A percentile compares a stretch with the other conserved stretches of the same genome.
These are phyloP conservation scores for Echinochloa phyllopogon DNA, from an alignment of 176 grass and related monocot genomes.

Conservation along the genomic window DNA sequence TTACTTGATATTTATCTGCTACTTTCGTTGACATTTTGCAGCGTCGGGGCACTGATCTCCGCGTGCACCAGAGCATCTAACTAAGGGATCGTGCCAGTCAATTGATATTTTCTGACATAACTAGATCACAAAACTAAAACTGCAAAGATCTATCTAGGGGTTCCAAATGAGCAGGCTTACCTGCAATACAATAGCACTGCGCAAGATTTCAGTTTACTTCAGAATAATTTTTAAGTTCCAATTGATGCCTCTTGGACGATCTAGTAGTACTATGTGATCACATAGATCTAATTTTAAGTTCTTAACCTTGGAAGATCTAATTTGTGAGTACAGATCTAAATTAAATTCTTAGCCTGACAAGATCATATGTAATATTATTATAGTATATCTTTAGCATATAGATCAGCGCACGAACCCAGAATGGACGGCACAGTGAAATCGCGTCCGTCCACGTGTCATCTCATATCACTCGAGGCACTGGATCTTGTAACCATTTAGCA, in stretches of 20 bases:
- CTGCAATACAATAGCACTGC: background rate
- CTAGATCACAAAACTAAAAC: background rate
- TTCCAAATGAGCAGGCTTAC: background rate
- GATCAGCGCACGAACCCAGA: constrained; percentile 3
- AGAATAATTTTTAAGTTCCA: background rate
- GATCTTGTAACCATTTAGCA: constrained; percentile 16
- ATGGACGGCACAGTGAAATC: background rate
- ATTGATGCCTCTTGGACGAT: background rate
- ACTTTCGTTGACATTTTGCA: constrained; percentile 35
- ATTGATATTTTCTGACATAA: background rate
- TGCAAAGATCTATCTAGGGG: background rate
- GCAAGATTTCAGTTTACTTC: constrained; percentile 12
- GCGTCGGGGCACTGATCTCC: constrained; percentile 8
- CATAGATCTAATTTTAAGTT: background rate
- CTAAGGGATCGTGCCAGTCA: background rate
- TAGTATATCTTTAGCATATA: background rate
- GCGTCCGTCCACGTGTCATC: background rate
- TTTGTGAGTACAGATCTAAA: background rate
- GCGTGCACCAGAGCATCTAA: constrained; percentile 27
- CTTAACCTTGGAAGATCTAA: background rate
- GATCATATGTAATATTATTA: background rate
- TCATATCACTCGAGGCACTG: background rate
- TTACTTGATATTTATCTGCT: background rate
- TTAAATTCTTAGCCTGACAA: background rate
- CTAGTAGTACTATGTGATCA: background rate